Evolutionary conservation across 2,329 filamentous ascomycete species (phyloP), one percentile per base, ranked within the genome.

Genomic region (Dactylellina drechsleri): DNA sequence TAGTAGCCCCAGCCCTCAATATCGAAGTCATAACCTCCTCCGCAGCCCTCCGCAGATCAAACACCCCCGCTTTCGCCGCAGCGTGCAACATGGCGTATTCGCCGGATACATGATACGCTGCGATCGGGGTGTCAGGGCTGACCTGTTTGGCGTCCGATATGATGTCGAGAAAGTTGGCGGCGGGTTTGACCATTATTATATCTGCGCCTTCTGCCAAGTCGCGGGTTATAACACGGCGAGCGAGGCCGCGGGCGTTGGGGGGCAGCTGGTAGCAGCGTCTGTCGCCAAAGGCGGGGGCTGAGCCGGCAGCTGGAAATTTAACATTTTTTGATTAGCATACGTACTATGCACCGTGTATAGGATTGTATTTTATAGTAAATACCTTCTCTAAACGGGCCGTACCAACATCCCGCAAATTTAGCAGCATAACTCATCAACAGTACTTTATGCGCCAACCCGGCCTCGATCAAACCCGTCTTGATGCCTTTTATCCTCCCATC

Each of bases 151-250:
- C 95, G 81, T 99, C 95, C 78, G 92, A 92, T 82, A 99, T 98
- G 80, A 99, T 97, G 83, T 99, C 95, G 53, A 99, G 87, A 82
- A 97, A 99, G 82, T 94, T 92, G 79, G 91, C 91, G 8, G 95
- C 95, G 1, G 95, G 95, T 86, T 99, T 99, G 76, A 99, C 95
- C 94, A 99, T 97, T 83, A 99, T 97, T 79, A 97, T 92, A 80
- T 99, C 95, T 18, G 95, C 95, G 26, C 95, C 95, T 83, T 99
- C 95, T 77, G 86, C 87, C 78, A 99, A 94, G 81, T 99, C 95
- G 78, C 95, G 88, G 47, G 89, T 84, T 77, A 99, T 97, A 57
- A 95, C 95, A 78, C 95, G 89, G 77, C 95, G 89, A 15, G 95
- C 95, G 52, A 99, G 88, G 40, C 95, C 95, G 59, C 95, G 90